Percentiles rank a stretch among this genome's conserved stretches.
Evolutionary conservation across 495 filamentous ascomycete genomes (phyloP).

Genomic region (Penicillium antarcticum): DNA sequence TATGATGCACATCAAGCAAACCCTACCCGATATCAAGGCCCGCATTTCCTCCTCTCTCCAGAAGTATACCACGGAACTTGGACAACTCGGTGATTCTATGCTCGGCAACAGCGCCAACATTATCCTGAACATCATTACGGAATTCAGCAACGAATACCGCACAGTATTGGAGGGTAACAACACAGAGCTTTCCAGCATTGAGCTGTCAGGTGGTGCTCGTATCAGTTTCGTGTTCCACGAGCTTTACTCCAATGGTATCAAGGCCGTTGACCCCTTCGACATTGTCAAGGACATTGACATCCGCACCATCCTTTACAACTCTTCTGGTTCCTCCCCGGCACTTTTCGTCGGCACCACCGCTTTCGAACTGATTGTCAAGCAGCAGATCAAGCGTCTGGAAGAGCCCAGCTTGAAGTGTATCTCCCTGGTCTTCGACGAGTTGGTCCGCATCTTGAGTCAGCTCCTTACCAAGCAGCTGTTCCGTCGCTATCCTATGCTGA

Average conservation of each 20-base stretch:
- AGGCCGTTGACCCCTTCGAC: constrained; percentile 97
- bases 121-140: constrained; percentile 96
- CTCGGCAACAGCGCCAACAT: constrained; percentile 96
- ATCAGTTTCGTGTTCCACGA: constrained; percentile 99
- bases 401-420: constrained; percentile 97
- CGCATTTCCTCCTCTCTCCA: constrained; percentile 89
- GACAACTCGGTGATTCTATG: constrained; percentile 85
- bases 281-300: constrained; percentile 97
- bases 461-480: constrained; percentile 86
- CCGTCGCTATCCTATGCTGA: constrained; percentile 85
- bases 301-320: constrained; percentile 95
- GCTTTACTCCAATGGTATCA: constrained; percentile 95
- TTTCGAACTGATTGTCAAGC: constrained; percentile 97
- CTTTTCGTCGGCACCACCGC: constrained; percentile 97
- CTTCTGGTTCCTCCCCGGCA: constrained; percentile 93
- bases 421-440: constrained; percentile 93
- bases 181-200: constrained; percentile 87
- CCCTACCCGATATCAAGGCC: constrained; percentile 95
- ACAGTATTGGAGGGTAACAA: constrained; percentile 96
- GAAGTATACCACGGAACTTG: constrained; percentile 83
- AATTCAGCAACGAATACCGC: constrained; percentile 96
- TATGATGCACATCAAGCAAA: constrained; percentile 99
- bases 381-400: constrained; percentile 95
- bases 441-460: constrained; percentile 91
- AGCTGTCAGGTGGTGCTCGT: constrained; percentile 93